phyloP scores from a whole-genome alignment of 116 monocot species.

The Dioscorea cayenensis region DNA sequence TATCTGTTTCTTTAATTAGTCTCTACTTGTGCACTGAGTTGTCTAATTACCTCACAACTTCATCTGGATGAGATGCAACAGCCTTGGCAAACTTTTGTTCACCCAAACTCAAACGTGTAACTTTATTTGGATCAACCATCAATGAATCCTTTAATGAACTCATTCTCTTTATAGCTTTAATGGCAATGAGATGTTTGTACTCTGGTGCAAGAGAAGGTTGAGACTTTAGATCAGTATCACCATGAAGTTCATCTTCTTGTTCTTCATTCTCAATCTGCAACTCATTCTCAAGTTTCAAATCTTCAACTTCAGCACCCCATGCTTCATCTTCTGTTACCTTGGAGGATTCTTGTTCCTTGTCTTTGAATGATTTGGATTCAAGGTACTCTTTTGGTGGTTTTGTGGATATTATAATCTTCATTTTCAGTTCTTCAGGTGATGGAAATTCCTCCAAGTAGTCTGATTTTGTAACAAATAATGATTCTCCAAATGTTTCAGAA shows the following conservation, averaged over 20 bases:
- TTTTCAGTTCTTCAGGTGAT: slow-evolving; percentile 46
- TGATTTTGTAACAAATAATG: slow-evolving; percentile 20
- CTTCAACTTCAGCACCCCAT: slow-evolving; percentile 17
- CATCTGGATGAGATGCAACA: slow-evolving; percentile 23
- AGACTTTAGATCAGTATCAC: slow-evolving; percentile 5
- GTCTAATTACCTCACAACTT: slow-evolving; percentile 36
- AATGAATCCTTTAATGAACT: slow-evolving; percentile 18
- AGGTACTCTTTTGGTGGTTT: slow-evolving; percentile 54
- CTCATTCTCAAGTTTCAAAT: slow-evolving; percentile 15
- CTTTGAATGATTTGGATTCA: slow-evolving; percentile 20
- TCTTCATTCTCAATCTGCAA: slow-evolving; percentile 9
- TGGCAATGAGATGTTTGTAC: slow-evolving; percentile 47
- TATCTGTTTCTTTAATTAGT: no score
- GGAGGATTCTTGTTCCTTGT: neutral
- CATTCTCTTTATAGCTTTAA: slow-evolving; percentile 32
- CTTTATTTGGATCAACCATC: slow-evolving; percentile 31
- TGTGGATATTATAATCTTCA: slow-evolving; percentile 39
- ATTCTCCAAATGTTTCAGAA: slow-evolving; percentile 35
- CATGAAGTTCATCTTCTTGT: slow-evolving; percentile 26
- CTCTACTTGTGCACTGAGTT: neutral
- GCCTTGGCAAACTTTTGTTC: slow-evolving; percentile 41
- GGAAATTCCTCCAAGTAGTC: slow-evolving; percentile 39
- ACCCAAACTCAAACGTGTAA: slow-evolving; percentile 43
- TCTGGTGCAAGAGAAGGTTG: slow-evolving; percentile 17
- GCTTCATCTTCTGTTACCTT: slow-evolving; percentile 9